Base-by-base conservation (phyloP, 1,284 basidiomycete species). In the Cutaneotrichosporon cyanovorans region DNA sequence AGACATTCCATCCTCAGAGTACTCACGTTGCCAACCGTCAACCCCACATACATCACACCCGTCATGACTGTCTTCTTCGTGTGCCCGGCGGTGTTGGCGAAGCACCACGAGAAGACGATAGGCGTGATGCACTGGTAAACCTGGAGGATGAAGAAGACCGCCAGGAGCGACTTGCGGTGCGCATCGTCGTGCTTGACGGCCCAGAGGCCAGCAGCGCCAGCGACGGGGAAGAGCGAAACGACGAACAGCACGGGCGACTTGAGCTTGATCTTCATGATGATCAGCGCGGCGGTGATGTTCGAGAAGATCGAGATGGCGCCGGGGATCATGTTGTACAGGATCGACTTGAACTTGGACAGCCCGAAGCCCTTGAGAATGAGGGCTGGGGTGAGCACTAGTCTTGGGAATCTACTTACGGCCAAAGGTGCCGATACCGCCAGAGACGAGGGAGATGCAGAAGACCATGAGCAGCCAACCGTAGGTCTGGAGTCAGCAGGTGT, bases 201-300 rank as follows among this genome's bases (percentile, higher is more conserved):
- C 45, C 54, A 62, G 16, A 67, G 46, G 4, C 59, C 60, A 2
- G 53, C 52, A 2, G 65, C 65, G 19, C 55, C 65, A 1, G 61
- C 65, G 11, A 67, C 48, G 14, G 65, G 65, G 55, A 65, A 62
- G 22, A 55, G 35, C 11, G 53, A 53, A 28, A 53, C 71, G 32
- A 75, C 56, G 18, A 78, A 72, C 3, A 76, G 73, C 60, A 74
- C 76, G 45, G 75, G 74, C 18, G 75, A 62, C 55, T 77, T 77
- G 45, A 73, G 21, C 21, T 38, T 38, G 11, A 20, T 63, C 51
- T 72, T 73, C 40, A 48, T 51, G 25, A 77, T 60, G 32, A 59
- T 62, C 12, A 75, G 21, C 11, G 37, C 37, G 20, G 37, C 19
- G 12, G 16, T 5, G 20, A 38, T 38, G 37, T 38, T 38, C 16